Percentiles rank a stretch among this genome's conserved stretches.
Evolutionary conservation across 2,329 filamentous ascomycete species (phyloP).

Genomic region (Metarhizium robertsii): DNA sequence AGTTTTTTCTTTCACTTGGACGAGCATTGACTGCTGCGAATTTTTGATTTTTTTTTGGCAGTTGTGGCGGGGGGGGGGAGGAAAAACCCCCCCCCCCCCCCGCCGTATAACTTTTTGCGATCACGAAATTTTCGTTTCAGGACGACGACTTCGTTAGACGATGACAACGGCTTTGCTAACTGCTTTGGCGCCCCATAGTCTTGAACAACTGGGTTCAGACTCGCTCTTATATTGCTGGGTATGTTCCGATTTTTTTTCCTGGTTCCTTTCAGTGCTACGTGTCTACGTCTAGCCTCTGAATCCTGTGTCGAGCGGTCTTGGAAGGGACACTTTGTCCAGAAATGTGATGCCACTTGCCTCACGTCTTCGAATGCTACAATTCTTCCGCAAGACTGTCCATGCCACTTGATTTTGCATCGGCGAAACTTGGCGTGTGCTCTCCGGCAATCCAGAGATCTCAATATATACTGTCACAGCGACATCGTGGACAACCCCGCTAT

Average conservation of each 20-base stretch:
- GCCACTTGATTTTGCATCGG: no score
- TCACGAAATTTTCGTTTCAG: background rate
- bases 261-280: background rate
- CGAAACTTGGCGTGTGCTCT: no score
- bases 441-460: no score
- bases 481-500: background rate
- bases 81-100: constrained; percentile 1
- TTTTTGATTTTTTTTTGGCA: background rate
- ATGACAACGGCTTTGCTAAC: background rate
- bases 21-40: background rate
- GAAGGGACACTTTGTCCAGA: no score
- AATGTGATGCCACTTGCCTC: no score
- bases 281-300: background rate
- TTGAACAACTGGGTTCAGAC: constrained; percentile 62
- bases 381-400: no score
- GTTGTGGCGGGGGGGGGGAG: background rate
- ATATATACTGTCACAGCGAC: background rate
- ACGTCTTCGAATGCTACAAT: no score
- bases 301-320: no score
- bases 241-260: constrained; percentile 26
- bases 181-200: constrained; percentile 28
- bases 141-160: background rate
- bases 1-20: constrained; percentile 3
- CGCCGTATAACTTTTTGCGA: constrained; percentile 1
- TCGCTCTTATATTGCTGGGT: constrained; percentile 74